Base-by-base conservation (phyloP, 495 filamentous ascomycete species). In the Penicillium soppii region DNA sequence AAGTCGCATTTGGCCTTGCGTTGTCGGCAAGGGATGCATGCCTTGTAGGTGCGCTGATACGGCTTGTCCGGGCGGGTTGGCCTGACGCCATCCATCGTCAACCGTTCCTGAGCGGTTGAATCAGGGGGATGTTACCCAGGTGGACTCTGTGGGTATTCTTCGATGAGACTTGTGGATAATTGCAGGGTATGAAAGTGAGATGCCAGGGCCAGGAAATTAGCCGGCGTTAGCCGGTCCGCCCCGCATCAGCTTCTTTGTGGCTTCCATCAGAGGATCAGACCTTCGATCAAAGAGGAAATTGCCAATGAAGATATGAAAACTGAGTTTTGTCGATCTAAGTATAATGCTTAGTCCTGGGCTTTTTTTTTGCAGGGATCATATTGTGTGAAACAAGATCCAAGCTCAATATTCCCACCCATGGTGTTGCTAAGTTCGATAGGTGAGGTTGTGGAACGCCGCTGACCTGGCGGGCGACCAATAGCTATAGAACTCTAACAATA, bases 21-120 rank as follows among this genome's bases (percentile, higher is more conserved):
- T 54, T 73, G 70, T 43, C 74, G 71, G 50, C 74, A 77, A 38
- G 74, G 66, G 19, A 75, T 63, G 50, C 74, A 77, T 15, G 74
- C 74, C 56, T 77, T 77, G 72, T 77, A 77, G 27, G 74, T 73
- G 43, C 74, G 74, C 57, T 77, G 71, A 54, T 74, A 77, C 15
- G 68, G 64, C 42, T 69, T 70, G 47, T 66, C 63, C 37, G 63
- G 57, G 38, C 69, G 67, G 47, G 68, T 59, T 50, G 62, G 61
- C 43, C 67, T 69, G 43, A 67, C 65, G 23, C 62, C 67, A 53
- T 75, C 68, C 72, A 75, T 75, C 30, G 25, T 70, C 43, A 53
- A 52, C 50, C 43, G 47, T 40, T 36, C 29, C 20, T 35, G 48
- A 16, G 27, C 49, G 50, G 43, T 63, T 60, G n/a, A 57, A 69